A percentile compares a stretch with the other conserved stretches of the same genome.
These are phyloP conservation scores for Talaromyces marneffei DNA, from an alignment of 2,329 filamentous ascomycete genomes.

Conservation along the genomic window DNA sequence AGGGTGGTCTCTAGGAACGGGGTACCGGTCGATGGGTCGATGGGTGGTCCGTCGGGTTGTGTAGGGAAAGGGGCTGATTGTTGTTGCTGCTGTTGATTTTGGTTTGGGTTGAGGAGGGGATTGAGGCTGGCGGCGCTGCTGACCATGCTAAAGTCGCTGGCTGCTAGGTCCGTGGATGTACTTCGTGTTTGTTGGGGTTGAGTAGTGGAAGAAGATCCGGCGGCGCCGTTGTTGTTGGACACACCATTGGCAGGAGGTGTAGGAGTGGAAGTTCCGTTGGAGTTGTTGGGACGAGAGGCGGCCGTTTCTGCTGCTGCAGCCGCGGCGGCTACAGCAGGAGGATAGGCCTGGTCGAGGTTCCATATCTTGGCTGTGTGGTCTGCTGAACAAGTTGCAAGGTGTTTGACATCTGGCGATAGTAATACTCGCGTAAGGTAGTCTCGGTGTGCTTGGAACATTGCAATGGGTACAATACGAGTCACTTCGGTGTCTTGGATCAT, in stretches of 20 bases:
- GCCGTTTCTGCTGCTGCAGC: constrained; percentile 20
- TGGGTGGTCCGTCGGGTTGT: constrained; percentile 35
- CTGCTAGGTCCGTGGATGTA: constrained; percentile 11
- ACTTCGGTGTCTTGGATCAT: constrained; percentile 77
- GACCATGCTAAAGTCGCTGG: constrained; percentile 12
- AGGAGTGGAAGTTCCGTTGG: constrained; percentile 8
- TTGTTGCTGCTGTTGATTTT: constrained; percentile 18
- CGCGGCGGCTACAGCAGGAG: constrained; percentile 33
- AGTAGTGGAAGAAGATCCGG: not conserved
- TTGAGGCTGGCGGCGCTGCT: constrained; percentile 2
- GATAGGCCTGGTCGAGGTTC: constrained; percentile 70
- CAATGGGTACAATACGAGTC: constrained; percentile 78
- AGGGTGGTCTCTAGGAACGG: constrained; percentile 79
- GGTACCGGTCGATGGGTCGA: constrained; percentile 46
- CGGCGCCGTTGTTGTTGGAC: not conserved
- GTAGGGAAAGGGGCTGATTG: constrained; percentile 25
- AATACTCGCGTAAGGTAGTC: constrained; percentile 90
- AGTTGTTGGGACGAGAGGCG: constrained; percentile 11
- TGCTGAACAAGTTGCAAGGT: constrained; percentile 86
- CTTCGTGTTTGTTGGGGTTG: not conserved
- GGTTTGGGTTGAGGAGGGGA: constrained; percentile 19
- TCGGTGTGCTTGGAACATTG: constrained; percentile 82
- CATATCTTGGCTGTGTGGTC: constrained; percentile 96
- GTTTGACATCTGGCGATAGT: constrained; percentile 86
- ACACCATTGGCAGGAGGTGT: not conserved